Percentiles rank a stretch among this genome's conserved stretches.
phyloP scores from a whole-genome alignment of 2,329 filamentous ascomycete species.

The Dothiorella sarmentorum region DNA sequence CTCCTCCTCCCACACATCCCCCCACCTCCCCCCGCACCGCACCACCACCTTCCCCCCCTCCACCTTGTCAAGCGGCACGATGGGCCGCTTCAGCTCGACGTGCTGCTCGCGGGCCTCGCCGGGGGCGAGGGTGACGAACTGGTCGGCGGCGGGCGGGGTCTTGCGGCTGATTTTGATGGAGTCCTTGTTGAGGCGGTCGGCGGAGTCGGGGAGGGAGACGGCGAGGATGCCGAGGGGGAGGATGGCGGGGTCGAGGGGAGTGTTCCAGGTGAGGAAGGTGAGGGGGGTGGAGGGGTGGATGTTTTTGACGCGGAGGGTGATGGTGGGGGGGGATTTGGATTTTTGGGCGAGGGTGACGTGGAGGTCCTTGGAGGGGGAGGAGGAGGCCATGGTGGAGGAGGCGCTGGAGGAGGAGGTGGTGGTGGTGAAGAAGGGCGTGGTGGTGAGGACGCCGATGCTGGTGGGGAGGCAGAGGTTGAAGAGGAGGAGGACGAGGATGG shows the following conservation, averaged over 20 bases:
- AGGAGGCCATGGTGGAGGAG: constrained; percentile 36
- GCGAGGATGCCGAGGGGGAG: constrained; percentile 38
- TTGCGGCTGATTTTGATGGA: constrained; percentile 29
- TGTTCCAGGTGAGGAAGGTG: constrained; percentile 40
- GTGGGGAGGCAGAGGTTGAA: constrained; percentile 29
- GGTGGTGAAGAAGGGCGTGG: constrained; percentile 21
- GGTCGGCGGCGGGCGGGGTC: constrained; percentile 36
- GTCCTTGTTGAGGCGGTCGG: constrained; percentile 30
- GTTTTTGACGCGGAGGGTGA: constrained; percentile 39
- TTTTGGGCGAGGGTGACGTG: constrained; percentile 31
- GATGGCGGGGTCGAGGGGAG: constrained; percentile 39
- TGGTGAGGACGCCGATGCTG: background rate
- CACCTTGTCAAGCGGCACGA: constrained; percentile 39
- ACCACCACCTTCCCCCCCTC: constrained; percentile 33
- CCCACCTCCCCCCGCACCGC: constrained; percentile 29
- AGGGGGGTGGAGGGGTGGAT: constrained; percentile 31
- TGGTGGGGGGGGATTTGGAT: constrained; percentile 29
- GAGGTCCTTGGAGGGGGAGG: constrained; percentile 30
- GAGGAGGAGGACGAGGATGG: constrained; percentile 22
- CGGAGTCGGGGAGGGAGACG: constrained; percentile 27
- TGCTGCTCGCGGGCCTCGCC: constrained; percentile 33
- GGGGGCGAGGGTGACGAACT: constrained; percentile 35
- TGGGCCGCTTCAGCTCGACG: constrained; percentile 36
- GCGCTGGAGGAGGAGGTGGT: constrained; percentile 24
- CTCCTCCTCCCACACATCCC: constrained; percentile 22